These are phyloP conservation scores for Pyrenochaeta sp. DNA, from an alignment of 2,329 filamentous ascomycete genomes.

Conservation along the genomic window DNA sequence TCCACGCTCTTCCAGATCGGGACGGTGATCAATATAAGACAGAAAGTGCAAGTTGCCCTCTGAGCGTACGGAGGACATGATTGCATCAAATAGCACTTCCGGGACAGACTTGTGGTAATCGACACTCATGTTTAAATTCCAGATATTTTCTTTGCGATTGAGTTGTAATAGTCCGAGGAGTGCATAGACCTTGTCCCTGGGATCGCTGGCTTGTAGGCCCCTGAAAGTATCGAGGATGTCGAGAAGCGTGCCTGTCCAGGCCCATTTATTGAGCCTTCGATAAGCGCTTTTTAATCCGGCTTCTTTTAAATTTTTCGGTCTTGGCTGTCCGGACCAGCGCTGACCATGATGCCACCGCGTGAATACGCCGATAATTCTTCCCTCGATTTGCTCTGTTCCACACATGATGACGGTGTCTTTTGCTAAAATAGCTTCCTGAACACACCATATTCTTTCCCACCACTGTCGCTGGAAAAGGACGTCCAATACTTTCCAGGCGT, in stretches of 20 bases:
- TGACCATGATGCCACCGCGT: background rate
- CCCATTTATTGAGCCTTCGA: background rate
- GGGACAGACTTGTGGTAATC: background rate
- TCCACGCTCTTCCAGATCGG: background rate
- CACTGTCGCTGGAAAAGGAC: background rate
- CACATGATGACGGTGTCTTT: background rate
- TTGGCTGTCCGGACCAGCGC: background rate
- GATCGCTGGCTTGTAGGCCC: background rate
- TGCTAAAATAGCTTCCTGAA: background rate
- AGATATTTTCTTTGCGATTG: background rate
- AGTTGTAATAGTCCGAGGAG: constrained; percentile 1
- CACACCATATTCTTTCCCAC: background rate
- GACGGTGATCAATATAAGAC: background rate
- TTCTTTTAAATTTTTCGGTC: background rate
- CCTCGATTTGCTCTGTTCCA: background rate
- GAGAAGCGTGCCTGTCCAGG: background rate
- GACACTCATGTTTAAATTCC: background rate
- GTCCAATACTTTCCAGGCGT: background rate
- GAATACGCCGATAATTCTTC: background rate
- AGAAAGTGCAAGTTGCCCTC: background rate
- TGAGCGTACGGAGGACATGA: background rate
- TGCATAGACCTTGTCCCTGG: constrained; percentile 3
- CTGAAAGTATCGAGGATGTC: background rate
- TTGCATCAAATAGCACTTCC: constrained; percentile 1
- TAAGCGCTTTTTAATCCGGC: background rate